Conservation (phyloP, 2,329 filamentous ascomycete genomes). For the Macroventuria anomochaeta region DNA sequence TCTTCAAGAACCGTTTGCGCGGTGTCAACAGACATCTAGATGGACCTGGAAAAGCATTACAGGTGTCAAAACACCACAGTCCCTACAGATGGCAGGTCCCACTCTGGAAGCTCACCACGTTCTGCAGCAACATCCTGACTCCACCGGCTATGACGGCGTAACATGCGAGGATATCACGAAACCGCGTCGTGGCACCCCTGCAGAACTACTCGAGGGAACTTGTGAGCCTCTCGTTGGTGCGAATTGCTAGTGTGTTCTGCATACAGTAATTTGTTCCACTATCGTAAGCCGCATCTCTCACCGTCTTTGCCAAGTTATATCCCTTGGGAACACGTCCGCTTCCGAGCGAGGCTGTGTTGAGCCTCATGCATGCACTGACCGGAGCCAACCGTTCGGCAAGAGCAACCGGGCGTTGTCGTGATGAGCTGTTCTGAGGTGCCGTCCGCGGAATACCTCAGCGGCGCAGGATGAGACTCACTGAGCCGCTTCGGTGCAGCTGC, state of each 20-base stretch:
- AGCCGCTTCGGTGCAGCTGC: slow-evolving; percentile 16
- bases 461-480: slow-evolving; percentile 10
- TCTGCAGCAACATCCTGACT: slow-evolving; percentile 9
- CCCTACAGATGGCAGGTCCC: slow-evolving; percentile 15
- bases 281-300: slow-evolving; percentile 16
- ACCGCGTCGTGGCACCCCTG: slow-evolving; percentile 3
- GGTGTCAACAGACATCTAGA: slow-evolving; percentile 2
- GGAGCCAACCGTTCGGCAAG: slow-evolving; percentile 8
- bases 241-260: slow-evolving; percentile 7
- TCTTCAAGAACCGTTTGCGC: slow-evolving; percentile 7
- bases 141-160: slow-evolving; percentile 15
- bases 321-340: slow-evolving; percentile 12
- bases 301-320: slow-evolving; percentile 17
- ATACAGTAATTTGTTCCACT: slow-evolving; percentile 14
- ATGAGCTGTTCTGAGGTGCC: neutral
- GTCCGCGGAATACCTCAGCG: slow-evolving; percentile 7
- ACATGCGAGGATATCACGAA: slow-evolving; percentile 2
- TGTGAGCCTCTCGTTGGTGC: slow-evolving; percentile 13
- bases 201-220: neutral
- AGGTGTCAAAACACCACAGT: slow-evolving; percentile 3
- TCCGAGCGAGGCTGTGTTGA: slow-evolving; percentile 1
- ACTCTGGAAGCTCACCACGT: slow-evolving; percentile 8
- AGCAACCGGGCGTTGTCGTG: slow-evolving; percentile 1
- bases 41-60: slow-evolving; percentile 3
- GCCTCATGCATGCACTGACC: slow-evolving; percentile 14